These are phyloP conservation scores for Boletus pseudopeckii DNA, from an alignment of 768 basidiomycete genomes.

Conservation along the genomic window DNA sequence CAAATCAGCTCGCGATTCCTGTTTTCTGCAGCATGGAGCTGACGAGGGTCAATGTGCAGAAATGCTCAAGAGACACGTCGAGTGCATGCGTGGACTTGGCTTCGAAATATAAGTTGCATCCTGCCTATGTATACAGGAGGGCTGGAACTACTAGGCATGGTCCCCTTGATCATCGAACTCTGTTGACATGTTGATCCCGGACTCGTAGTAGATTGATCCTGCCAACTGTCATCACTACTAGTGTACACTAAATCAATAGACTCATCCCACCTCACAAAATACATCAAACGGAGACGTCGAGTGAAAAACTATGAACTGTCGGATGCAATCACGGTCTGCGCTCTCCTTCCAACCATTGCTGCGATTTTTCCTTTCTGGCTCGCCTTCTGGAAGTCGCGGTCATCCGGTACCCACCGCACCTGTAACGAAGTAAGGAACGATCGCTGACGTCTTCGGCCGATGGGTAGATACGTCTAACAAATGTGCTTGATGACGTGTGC, in stretches of 20 bases:
- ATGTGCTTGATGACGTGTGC: not conserved
- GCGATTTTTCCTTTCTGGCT: not conserved
- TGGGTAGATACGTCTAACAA: not conserved
- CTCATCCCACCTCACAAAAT: constrained; percentile 7
- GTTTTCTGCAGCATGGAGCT: constrained; percentile 72
- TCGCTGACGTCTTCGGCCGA: no score
- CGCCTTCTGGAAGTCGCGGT: no score
- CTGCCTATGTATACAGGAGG: constrained; percentile 28
- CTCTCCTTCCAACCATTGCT: not conserved
- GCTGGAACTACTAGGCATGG: not conserved
- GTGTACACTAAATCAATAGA: constrained; percentile 4
- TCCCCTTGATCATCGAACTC: not conserved
- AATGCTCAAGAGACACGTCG: constrained; percentile 73
- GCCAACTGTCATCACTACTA: not conserved
- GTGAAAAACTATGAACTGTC: not conserved
- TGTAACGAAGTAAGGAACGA: not conserved
- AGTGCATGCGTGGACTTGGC: constrained; percentile 88
- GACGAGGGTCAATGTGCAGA: constrained; percentile 79
- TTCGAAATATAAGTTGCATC: constrained; percentile 63
- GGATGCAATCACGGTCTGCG: not conserved
- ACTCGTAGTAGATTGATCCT: not conserved
- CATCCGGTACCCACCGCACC: no score
- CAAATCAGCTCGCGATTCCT: constrained; percentile 89
- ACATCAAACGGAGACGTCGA: not conserved
- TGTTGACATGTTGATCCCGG: not conserved